Base-by-base conservation (phyloP, 768 basidiomycete species). In the Tylopilus subfusipes region DNA sequence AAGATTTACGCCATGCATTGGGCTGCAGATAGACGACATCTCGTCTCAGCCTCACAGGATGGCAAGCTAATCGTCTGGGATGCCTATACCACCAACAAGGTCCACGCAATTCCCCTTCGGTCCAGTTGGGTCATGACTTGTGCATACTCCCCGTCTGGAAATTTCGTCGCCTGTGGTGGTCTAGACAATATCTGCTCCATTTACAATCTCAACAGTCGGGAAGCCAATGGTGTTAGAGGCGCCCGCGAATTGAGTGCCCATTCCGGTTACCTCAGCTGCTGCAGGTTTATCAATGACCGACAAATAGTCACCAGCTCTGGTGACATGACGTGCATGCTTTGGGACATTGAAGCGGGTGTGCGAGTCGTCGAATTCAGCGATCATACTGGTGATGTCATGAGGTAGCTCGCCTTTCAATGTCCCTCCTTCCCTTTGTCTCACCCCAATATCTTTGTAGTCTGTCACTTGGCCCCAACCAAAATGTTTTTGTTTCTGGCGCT, bases 1-100 rank as follows among this genome's bases (percentile, higher is more conserved):
- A 99, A 99, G 81, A 98, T 99, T 68, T 99, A 99, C 72, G 96
- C 96, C 45, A 97, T 99, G 91, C 97, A 99, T 73, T 99, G 97
- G 97, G 90, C 96, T 31, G 86, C 90, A 49, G 96, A 99, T 78
- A 84, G 93, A 67, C 82, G 97, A 65, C 96, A 99, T 78, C 84
- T 99, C 56, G 96, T 99, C 33, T 98, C 97, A 16, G 96, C 96
- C n/a, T 98, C 96, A 3, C 96, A 99, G 71, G 96, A 99, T 69
- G 96, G 96, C 50, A 99, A 99, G 73, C 83, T 99, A 55, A 98
- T 99, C 69, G 96, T 99, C 50, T 99, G 96, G 96, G 96, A 99
- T 73, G 96, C 96, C 48, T 98, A 98, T 75, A 98, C 96, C n/a
- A 97, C 95, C 54, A 99, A 99, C 82, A 99, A 99, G 78, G 96